These are phyloP conservation scores for Yamadazyma songkhlaensis DNA, from an alignment of 1,139 yeast species.

Conservation along the genomic window DNA sequence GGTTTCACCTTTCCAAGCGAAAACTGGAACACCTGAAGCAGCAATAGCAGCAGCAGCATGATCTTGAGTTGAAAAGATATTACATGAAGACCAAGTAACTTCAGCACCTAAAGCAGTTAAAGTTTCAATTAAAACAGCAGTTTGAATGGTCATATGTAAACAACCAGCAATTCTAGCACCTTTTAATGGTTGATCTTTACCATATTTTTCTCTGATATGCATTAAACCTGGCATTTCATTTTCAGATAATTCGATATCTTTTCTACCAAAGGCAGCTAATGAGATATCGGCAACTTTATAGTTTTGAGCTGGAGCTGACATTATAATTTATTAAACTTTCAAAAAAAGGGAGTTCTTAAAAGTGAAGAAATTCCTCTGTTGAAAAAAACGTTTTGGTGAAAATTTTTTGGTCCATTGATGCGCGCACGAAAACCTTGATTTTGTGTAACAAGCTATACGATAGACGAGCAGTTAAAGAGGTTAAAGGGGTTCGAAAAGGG, in stretches of 20 bases:
- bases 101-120: slow-evolving; percentile 98
- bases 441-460: slow-evolving; percentile 1
- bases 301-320: slow-evolving; percentile 43
- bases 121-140: slow-evolving; percentile 98
- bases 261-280: slow-evolving; percentile 99
- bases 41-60: slow-evolving; percentile 99
- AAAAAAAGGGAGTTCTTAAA: background rate
- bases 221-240: slow-evolving; percentile 99
- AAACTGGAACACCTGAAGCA: slow-evolving; percentile 98
- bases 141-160: slow-evolving; percentile 99
- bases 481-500: background rate
- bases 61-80: slow-evolving; percentile 99
- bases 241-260: slow-evolving; percentile 98
- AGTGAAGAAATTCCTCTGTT: background rate
- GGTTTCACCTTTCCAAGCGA: slow-evolving; percentile 99
- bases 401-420: slow-evolving; percentile 2
- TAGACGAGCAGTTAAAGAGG: background rate
- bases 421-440: slow-evolving; percentile 1
- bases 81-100: slow-evolving; percentile 99
- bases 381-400: slow-evolving; percentile 7
- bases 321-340: slow-evolving; percentile 7
- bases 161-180: slow-evolving; percentile 99
- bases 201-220: slow-evolving; percentile 95
- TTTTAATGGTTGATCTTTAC: slow-evolving; percentile 88
- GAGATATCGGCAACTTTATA: slow-evolving; percentile 98